Conservation (phyloP, 176 grass and related monocot species). For the Oryza punctata region DNA sequence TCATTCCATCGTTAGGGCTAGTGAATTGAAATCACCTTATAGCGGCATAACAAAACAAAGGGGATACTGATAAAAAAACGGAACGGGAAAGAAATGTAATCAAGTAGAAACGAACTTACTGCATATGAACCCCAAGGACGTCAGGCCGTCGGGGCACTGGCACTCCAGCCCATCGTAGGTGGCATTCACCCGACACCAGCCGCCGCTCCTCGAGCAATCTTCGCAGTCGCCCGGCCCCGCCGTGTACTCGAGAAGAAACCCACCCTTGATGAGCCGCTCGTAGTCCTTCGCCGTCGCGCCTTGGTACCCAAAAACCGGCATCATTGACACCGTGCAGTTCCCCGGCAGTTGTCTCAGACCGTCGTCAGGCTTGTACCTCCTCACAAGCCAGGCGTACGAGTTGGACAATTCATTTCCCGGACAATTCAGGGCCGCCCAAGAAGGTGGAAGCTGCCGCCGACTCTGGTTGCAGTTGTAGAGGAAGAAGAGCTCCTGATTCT, state of each 20-base stretch:
- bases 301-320: slow-evolving; percentile 34
- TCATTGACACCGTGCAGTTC: slow-evolving; percentile 25
- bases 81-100: too few relatives aligned
- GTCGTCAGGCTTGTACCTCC: slow-evolving; percentile 13
- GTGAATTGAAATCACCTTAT: background rate
- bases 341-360: fast-evolving
- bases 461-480: slow-evolving; percentile 32
- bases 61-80: too few relatives aligned
- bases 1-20: background rate
- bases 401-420: fast-evolving
- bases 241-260: slow-evolving; percentile 46
- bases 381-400: slow-evolving; percentile 3
- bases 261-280: slow-evolving; percentile 22
- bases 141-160: slow-evolving; percentile 17
- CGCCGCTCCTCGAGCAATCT: background rate
- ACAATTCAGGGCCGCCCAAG: background rate
- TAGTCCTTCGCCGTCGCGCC: background rate
- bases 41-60: background rate
- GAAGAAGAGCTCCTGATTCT: slow-evolving; percentile 50
- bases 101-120: background rate
- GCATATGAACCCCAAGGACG: background rate
- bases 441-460: fast-evolving
- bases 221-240: background rate
- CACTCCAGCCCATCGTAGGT: background rate
- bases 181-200: slow-evolving; percentile 24